Conservation (phyloP, 257 asterid species). For the Nicotiana attenuata region DNA sequence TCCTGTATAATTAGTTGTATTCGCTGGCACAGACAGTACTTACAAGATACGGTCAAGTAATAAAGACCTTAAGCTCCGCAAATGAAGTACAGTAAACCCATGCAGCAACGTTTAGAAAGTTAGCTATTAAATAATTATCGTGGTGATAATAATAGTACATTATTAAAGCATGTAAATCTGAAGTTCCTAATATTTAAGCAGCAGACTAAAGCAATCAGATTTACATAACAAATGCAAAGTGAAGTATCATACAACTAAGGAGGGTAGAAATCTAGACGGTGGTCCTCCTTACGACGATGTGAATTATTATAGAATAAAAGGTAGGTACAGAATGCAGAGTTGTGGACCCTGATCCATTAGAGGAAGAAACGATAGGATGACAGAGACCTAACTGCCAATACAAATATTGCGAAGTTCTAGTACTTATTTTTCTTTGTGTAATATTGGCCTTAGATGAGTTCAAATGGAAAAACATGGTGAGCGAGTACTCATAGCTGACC, state of each 20-base stretch:
- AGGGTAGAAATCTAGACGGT: conserved; percentile 42
- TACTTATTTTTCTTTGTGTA: conserved; percentile 26
- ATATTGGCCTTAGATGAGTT: not conserved
- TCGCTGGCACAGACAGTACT: conserved; percentile 1
- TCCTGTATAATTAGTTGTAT: not conserved
- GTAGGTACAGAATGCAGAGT: conserved; percentile 48
- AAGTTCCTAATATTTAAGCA: not conserved
- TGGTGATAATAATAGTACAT: not conserved
- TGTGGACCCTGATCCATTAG: conserved; percentile 37
- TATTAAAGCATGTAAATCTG: not conserved
- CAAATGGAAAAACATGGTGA: not conserved
- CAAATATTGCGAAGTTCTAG: conserved; percentile 14
- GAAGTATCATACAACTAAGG: not conserved
- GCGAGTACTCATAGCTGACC: not conserved
- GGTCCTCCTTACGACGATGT: conserved; percentile 43
- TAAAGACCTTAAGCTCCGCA: not conserved
- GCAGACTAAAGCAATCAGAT: not conserved
- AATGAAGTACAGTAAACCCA: not conserved
- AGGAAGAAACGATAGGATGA: conserved; percentile 64
- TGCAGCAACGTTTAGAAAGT: not conserved
- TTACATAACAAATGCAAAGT: not conserved
- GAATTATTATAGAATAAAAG: conserved; percentile 44
- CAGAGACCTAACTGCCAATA: conserved; percentile 46
- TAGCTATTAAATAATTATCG: not conserved
- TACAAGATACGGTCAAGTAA: not conserved